These are phyloP conservation scores for Alternaria brassicae DNA, from an alignment of 2,329 filamentous ascomycete species.

Conservation along the genomic window DNA sequence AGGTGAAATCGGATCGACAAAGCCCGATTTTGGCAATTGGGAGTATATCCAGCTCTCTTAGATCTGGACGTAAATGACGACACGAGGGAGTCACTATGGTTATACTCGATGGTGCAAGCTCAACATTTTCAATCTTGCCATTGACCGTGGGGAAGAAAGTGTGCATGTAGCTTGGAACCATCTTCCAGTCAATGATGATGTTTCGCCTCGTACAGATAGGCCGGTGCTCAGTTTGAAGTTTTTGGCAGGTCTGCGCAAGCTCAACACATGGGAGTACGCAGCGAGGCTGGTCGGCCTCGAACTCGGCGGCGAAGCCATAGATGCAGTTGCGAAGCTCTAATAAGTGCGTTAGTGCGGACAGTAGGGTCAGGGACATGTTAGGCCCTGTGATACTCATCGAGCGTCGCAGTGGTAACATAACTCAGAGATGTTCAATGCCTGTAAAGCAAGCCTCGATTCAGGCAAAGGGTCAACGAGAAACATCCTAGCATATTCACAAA, in stretches of 20 bases:
- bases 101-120: neutral
- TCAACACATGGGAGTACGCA: neutral
- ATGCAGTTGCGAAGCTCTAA: neutral
- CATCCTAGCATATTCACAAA: too few species aligned
- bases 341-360: too few species aligned
- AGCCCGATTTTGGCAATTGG: neutral
- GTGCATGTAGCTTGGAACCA: neutral
- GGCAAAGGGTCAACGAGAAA: neutral
- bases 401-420: neutral
- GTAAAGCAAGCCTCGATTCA: neutral
- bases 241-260: neutral
- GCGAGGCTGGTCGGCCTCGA: neutral
- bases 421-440: neutral
- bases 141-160: neutral
- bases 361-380: too few species aligned
- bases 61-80: too few species aligned
- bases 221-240: neutral
- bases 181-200: neutral
- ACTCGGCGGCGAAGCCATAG: neutral
- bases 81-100: neutral
- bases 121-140: neutral
- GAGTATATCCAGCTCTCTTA: neutral
- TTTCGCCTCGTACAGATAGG: neutral
- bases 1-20: neutral
- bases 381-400: too few species aligned